These are phyloP conservation scores for Suhomyces sp. DNA, from an alignment of 805 yeast genomes.

Conservation along the genomic window DNA sequence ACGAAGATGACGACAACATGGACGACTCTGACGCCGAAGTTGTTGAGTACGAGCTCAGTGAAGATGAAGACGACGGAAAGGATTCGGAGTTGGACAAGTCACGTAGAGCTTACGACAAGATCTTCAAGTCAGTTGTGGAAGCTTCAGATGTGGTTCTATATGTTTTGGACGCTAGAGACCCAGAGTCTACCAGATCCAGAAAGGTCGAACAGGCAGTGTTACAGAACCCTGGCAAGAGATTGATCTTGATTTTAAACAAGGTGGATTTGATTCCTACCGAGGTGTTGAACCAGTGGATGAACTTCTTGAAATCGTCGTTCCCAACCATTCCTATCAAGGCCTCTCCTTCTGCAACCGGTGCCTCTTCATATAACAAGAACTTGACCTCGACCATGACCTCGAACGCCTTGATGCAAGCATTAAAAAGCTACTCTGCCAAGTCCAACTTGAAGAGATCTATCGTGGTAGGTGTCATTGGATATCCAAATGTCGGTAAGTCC, in stretches of 20 bases:
- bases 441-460: slow-evolving; percentile 85
- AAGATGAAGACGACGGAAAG: slow-evolving; percentile 42
- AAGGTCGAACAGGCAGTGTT: slow-evolving; percentile 88
- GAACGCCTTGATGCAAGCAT: slow-evolving; percentile 66
- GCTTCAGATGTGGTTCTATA: slow-evolving; percentile 87
- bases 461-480: slow-evolving; percentile 93
- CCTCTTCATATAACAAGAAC: slow-evolving; percentile 67
- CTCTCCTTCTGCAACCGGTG: slow-evolving; percentile 67
- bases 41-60: slow-evolving; percentile 44
- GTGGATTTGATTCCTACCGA: slow-evolving; percentile 89
- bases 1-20: slow-evolving; percentile 27
- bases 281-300: slow-evolving; percentile 80
- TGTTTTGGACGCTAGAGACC: slow-evolving; percentile 97
- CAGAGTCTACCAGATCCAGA: slow-evolving; percentile 89
- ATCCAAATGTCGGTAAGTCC: slow-evolving; percentile 96
- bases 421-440: slow-evolving; percentile 81
- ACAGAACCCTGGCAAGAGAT: slow-evolving; percentile 74
- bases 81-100: slow-evolving; percentile 61
- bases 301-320: slow-evolving; percentile 72
- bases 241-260: slow-evolving; percentile 84
- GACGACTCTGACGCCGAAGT: slow-evolving; percentile 34
- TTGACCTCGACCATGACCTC: slow-evolving; percentile 72
- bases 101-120: slow-evolving; percentile 88
- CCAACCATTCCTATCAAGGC: slow-evolving; percentile 91
- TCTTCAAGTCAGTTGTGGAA: slow-evolving; percentile 90